Base-by-base conservation (phyloP, 2,329 filamentous ascomycete genomes). In the Nothomitra cinnamomea region DNA sequence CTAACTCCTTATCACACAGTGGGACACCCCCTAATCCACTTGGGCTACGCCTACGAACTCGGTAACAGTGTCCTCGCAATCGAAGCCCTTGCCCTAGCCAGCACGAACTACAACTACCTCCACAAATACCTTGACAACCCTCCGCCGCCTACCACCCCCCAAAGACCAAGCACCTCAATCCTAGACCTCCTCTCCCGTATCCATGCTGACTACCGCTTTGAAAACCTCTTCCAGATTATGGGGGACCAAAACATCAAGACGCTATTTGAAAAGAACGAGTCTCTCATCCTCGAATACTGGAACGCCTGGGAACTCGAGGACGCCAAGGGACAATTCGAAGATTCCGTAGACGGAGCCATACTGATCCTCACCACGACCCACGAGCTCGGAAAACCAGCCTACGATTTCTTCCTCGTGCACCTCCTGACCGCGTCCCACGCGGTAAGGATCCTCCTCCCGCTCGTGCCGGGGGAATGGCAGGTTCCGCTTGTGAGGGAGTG, bases 21-120 rank as follows among this genome's bases (percentile, higher is more conserved):
- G 56, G 90, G 84, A 17, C 87, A 95, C 61, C 86, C 90, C 1
- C 72, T 96, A n/a, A 92, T 96, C 55, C 92, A 96, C 62, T 75
- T 98, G 1, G 89, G 81, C n/a, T 95, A 94, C 64, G 92, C 88
- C 8, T 90, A 84, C 63, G 90, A 98, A 70, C 74, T 96, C 61
- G 79, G 85, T 57, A 92, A 78, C 60, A 84, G 83, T 55, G 90
- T 94, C 58, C 65, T 96, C 19, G 89, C 82, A 49, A 92, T 95
- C 68, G 92, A 98, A 70, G 85, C 88, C 0, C 74, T 98, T 0
- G 80, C 79, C 0, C 72, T 95, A 57, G 73, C 81, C 0, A 68
- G 77, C 17, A 77, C 75, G 56, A 78, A 74, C 62, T 78, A 81
- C 63, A 71, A 70, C 57, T 67, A 70, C 48, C 69, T 75, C 51